phyloP scores from a whole-genome alignment of 2,329 filamentous ascomycete species.

The Pseudomassariella vexata region DNA sequence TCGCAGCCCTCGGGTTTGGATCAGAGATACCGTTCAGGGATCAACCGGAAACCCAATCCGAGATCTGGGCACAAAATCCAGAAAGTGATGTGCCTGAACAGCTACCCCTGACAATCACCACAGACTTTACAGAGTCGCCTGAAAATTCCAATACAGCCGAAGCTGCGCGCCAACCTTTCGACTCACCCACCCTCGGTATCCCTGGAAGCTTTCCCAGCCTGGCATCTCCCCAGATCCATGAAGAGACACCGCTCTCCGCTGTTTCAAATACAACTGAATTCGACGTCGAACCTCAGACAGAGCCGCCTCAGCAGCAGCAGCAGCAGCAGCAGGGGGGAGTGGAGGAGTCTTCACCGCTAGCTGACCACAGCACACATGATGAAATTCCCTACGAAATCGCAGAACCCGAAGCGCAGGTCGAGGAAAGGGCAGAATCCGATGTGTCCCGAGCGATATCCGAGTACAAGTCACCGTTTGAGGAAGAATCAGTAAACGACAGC shows the following conservation, averaged over 20 bases:
- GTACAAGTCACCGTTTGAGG: slow-evolving; percentile 46
- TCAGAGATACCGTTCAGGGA: background rate
- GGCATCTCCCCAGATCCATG: slow-evolving; percentile 30
- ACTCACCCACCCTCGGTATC: slow-evolving; percentile 63
- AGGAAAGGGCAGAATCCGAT: no score
- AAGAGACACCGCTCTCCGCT: slow-evolving; percentile 51
- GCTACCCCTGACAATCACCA: background rate
- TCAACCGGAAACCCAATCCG: no score
- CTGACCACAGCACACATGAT: background rate
- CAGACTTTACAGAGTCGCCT: background rate
- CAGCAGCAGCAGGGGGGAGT: slow-evolving; percentile 11
- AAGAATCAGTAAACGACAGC: slow-evolving; percentile 28
- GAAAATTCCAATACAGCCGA: background rate
- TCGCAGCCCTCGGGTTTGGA: no score
- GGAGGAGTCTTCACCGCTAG: no score
- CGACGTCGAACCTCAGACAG: slow-evolving; percentile 65
- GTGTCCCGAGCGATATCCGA: slow-evolving; percentile 33
- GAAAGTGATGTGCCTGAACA: background rate
- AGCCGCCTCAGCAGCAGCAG: slow-evolving; percentile 34
- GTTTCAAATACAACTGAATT: slow-evolving; percentile 63
- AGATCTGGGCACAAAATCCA: background rate
- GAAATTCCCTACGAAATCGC: slow-evolving; percentile 6
- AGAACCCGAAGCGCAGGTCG: slow-evolving; percentile 17
- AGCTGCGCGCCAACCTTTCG: slow-evolving; percentile 26
- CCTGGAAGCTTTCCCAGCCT: slow-evolving; percentile 54